Conservation (phyloP, 2,329 filamentous ascomycete species). For the Claviceps digitariae region DNA sequence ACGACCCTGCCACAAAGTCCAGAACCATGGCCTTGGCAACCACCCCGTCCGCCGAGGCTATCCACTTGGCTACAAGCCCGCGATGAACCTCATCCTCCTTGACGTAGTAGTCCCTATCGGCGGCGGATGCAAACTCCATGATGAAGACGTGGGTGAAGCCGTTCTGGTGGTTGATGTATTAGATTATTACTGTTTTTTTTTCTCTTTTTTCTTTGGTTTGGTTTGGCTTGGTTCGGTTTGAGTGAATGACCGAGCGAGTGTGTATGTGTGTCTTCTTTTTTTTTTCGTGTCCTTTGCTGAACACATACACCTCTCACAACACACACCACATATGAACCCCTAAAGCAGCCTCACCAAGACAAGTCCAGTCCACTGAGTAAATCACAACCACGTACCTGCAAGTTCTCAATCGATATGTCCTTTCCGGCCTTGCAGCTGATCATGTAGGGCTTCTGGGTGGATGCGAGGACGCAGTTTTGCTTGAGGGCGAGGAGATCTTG, state of each 20-base stretch:
- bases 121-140: slow-evolving; percentile 46
- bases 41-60: neutral
- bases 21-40: slow-evolving; percentile 37
- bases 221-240: too few relatives aligned
- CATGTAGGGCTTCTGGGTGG: slow-evolving; percentile 45
- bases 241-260: too few relatives aligned
- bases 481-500: slow-evolving; percentile 33
- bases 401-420: slow-evolving; percentile 48
- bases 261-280: too few relatives aligned
- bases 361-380: too few relatives aligned
- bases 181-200: too few relatives aligned
- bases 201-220: too few relatives aligned
- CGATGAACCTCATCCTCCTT: slow-evolving; percentile 49
- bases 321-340: too few relatives aligned
- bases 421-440: slow-evolving; percentile 42
- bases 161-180: too few relatives aligned
- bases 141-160: slow-evolving; percentile 59
- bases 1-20: slow-evolving; percentile 40
- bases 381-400: slow-evolving; percentile 30
- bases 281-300: too few relatives aligned
- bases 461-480: slow-evolving; percentile 47
- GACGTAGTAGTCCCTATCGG: slow-evolving; percentile 57
- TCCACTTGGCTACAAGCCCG: slow-evolving; percentile 42
- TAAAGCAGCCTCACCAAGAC: too few relatives aligned
- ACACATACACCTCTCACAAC: too few relatives aligned